A percentile compares a stretch with the other conserved stretches of the same genome.
Conservation (phyloP, 2,329 filamentous ascomycete genomes). For the Penicillium rolfsii region DNA sequence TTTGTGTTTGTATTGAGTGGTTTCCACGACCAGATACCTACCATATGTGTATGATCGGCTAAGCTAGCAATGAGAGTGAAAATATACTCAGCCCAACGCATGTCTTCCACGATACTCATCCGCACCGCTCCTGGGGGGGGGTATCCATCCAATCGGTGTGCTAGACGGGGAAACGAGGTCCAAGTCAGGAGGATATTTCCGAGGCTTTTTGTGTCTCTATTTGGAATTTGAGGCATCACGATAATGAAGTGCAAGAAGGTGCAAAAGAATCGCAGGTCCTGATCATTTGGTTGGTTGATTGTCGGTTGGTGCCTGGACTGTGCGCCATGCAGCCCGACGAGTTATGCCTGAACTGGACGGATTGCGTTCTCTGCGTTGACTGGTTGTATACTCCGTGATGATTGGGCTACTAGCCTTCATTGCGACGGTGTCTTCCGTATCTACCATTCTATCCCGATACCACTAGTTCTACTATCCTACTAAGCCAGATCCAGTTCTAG, state of each 20-base stretch:
- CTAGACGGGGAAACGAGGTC: neutral
- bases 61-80: conserved; percentile 19
- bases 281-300: neutral
- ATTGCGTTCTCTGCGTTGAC: neutral
- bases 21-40: neutral
- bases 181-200: neutral
- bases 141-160: neutral
- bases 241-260: neutral
- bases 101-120: too few species aligned
- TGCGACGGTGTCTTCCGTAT: neutral
- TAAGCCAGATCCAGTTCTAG: too few species aligned
- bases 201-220: neutral
- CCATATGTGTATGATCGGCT: conserved; percentile 20
- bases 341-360: neutral
- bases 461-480: too few species aligned
- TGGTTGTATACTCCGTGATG: neutral
- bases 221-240: neutral
- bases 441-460: neutral
- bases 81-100: conserved; percentile 8
- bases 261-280: neutral
- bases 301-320: neutral
- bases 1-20: neutral
- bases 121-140: too few species aligned
- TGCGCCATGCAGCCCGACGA: neutral
- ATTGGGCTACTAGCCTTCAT: neutral